phyloP scores from a whole-genome alignment of 495 filamentous ascomycete genomes.

The Acidiella bohemica region DNA sequence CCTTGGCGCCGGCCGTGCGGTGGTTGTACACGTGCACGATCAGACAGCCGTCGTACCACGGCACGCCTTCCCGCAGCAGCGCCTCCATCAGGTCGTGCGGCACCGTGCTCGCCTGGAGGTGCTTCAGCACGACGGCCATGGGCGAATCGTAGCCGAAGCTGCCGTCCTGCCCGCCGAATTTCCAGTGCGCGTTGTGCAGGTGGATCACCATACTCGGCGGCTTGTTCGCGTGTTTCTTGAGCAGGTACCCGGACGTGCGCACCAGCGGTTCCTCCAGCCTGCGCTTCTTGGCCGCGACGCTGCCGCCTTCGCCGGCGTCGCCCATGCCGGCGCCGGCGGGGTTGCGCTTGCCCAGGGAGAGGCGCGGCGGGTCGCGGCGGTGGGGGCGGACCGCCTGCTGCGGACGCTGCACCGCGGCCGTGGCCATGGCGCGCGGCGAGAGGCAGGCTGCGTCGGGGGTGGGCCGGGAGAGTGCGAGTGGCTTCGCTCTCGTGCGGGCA shows the following conservation, averaged over 20 bases:
- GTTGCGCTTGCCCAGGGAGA: constrained; percentile 3
- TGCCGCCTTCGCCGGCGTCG: not conserved
- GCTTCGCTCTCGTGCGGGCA: no score
- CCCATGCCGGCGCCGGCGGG: not conserved
- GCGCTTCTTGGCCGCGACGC: constrained; percentile 9
- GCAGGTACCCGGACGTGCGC: constrained; percentile 53
- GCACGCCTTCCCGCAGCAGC: constrained; percentile 47
- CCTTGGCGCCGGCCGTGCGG: constrained; percentile 44
- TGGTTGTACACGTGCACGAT: constrained; percentile 89
- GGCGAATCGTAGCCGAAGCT: constrained; percentile 81
- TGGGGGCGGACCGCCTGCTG: constrained; percentile 6
- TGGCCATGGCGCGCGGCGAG: constrained; percentile 10
- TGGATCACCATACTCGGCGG: constrained; percentile 77
- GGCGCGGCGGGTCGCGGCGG: constrained; percentile 4
- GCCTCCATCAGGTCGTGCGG: constrained; percentile 66
- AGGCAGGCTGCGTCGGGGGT: no score
- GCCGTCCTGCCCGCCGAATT: constrained; percentile 89
- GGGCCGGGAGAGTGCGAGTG: no score
- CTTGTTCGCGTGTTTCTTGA: constrained; percentile 63
- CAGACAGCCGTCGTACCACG: constrained; percentile 91
- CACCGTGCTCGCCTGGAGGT: constrained; percentile 51
- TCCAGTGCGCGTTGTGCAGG: constrained; percentile 71
- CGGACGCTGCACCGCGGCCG: constrained; percentile 8
- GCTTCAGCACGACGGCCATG: constrained; percentile 72
- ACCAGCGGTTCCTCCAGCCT: constrained; percentile 20